These are phyloP conservation scores for Sphaerulina musiva DNA, from an alignment of 2,329 filamentous ascomycete species.

Conservation along the genomic window DNA sequence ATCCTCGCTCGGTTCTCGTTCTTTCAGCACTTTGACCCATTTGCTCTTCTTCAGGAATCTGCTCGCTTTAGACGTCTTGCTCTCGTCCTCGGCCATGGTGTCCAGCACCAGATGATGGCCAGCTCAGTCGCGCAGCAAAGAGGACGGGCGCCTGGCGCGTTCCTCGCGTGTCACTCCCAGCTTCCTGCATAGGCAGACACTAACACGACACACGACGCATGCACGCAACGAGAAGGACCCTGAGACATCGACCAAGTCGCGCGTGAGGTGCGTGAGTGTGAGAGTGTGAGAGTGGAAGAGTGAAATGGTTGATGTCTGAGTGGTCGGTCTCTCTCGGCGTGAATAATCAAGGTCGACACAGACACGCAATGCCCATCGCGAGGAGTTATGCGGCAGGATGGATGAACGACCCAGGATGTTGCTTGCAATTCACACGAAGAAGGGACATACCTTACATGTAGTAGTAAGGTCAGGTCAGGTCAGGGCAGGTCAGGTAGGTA, in stretches of 20 bases:
- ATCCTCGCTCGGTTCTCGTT: constrained; percentile 15
- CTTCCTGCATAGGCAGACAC: neutral
- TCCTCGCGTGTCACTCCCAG: constrained; percentile 3
- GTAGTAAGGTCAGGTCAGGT: too few relatives aligned
- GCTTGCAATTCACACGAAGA: too few relatives aligned
- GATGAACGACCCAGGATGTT: too few relatives aligned
- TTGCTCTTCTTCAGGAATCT: constrained; percentile 29
- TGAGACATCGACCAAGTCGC: neutral
- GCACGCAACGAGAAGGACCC: neutral
- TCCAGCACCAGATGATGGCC: constrained; percentile 11
- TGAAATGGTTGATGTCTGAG: too few relatives aligned
- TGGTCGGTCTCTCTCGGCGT: too few relatives aligned
- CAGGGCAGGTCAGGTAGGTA: too few relatives aligned
- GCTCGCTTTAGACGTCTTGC: constrained; percentile 19
- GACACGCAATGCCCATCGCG: neutral
- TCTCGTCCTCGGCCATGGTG: constrained; percentile 22
- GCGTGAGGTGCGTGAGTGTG: neutral
- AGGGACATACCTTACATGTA: too few relatives aligned
- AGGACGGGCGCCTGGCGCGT: neutral
- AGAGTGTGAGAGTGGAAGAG: too few relatives aligned
- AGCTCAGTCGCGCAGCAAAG: neutral
- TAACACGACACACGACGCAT: neutral
- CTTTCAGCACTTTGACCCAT: constrained; percentile 31
- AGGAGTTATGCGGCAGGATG: too few relatives aligned
- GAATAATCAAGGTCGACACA: neutral